Conservation (phyloP, 305 asterid species). For the Fraxinus platypoda region DNA sequence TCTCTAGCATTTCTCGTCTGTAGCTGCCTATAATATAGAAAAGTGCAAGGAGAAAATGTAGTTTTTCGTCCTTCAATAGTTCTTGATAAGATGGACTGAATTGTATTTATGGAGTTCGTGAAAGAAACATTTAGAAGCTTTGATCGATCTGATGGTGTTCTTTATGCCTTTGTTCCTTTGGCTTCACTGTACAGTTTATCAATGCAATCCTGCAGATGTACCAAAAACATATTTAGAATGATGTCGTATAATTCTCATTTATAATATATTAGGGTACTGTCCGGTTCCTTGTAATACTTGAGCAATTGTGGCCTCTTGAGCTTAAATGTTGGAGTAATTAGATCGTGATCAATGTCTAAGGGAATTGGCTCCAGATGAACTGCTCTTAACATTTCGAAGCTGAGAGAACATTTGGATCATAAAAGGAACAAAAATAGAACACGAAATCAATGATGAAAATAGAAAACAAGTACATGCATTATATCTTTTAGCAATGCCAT, state of each 20-base stretch:
- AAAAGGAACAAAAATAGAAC: not conserved
- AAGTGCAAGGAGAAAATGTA: not conserved
- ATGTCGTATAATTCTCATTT: not conserved
- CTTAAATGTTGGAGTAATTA: slow-evolving; percentile 85
- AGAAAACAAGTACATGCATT: slow-evolving; percentile 33
- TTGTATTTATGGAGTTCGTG: not conserved
- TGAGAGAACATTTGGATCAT: slow-evolving; percentile 20
- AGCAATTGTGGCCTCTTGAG: slow-evolving; percentile 82
- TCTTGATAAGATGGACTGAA: not conserved
- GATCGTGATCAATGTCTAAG: slow-evolving; percentile 71
- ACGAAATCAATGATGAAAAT: not conserved
- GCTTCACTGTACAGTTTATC: slow-evolving; percentile 70
- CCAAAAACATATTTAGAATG: not conserved
- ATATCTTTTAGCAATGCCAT: slow-evolving; percentile 62
- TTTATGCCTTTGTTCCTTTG: slow-evolving; percentile 41
- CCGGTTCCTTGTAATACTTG: slow-evolving; percentile 57
- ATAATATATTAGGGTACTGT: not conserved
- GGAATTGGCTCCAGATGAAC: slow-evolving; percentile 72
- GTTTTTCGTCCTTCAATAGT: slow-evolving; percentile 10
- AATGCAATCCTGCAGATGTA: slow-evolving; percentile 50
- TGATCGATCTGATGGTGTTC: not conserved
- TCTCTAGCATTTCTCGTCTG: too few relatives aligned
- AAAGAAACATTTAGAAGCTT: not conserved
- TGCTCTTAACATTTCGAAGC: slow-evolving; percentile 75
- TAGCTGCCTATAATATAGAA: not conserved